Percentiles rank a stretch among this genome's conserved stretches.
These are phyloP conservation scores for Calophaca sinica DNA, from an alignment of 306 rosid genomes.

Conservation along the genomic window DNA sequence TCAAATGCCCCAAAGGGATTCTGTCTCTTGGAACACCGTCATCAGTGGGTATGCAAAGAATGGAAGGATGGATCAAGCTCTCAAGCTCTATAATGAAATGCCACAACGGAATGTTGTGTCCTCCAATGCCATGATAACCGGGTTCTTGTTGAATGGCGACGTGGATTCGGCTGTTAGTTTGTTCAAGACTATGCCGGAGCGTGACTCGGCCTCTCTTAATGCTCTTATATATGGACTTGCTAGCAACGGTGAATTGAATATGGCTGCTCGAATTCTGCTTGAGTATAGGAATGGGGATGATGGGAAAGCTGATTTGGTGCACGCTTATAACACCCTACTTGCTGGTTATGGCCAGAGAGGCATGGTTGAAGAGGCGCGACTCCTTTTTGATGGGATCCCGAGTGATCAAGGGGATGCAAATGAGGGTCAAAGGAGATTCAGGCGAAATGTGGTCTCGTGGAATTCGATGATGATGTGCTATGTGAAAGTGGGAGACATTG, in stretches of 20 bases:
- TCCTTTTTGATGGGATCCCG: conserved; percentile 50
- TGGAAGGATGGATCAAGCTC: conserved; percentile 58
- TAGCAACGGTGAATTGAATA: conserved; percentile 50
- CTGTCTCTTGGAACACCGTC: conserved; percentile 61
- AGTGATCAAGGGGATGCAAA: conserved; percentile 35
- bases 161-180: conserved; percentile 48
- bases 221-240: conserved; percentile 56
- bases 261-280: conserved; percentile 49
- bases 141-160: conserved; percentile 59
- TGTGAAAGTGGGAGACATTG: conserved; percentile 52
- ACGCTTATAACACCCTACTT: conserved; percentile 54
- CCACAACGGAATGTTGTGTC: conserved; percentile 55
- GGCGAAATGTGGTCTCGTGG: conserved; percentile 58
- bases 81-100: conserved; percentile 50
- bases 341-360: conserved; percentile 64
- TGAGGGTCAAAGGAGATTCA: conserved; percentile 38
- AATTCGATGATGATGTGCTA: conserved; percentile 66
- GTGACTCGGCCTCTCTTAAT: conserved; percentile 51
- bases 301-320: conserved; percentile 48
- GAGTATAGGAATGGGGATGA: conserved; percentile 43
- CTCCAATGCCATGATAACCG: conserved; percentile 55
- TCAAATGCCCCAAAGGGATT: conserved; percentile 52
- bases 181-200: conserved; percentile 50
- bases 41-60: conserved; percentile 58
- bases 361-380: conserved; percentile 54